phyloP scores from a whole-genome alignment of 306 rosid species.

The Dalbergia cultrata region DNA sequence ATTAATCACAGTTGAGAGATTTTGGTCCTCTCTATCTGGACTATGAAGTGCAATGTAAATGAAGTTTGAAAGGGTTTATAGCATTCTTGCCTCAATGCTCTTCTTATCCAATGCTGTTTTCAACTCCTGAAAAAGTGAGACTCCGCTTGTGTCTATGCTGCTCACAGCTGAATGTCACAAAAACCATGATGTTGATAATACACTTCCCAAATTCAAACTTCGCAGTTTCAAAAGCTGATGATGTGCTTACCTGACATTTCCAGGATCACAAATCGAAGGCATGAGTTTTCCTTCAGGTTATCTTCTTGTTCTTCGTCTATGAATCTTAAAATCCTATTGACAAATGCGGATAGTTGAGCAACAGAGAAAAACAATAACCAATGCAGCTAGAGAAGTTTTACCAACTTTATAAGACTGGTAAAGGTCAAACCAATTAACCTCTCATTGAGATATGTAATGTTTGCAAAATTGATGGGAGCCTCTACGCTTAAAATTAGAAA shows the following conservation, averaged over 20 bases:
- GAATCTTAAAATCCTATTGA: constrained; percentile 83
- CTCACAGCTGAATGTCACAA: constrained; percentile 75
- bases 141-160: constrained; percentile 89
- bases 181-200: not conserved
- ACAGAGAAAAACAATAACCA: not conserved
- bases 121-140: constrained; percentile 72
- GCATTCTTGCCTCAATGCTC: constrained; percentile 65
- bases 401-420: not conserved
- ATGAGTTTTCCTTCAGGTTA: constrained; percentile 33
- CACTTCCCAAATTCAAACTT: not conserved
- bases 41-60: not conserved
- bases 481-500: constrained; percentile 84
- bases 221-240: constrained; percentile 7
- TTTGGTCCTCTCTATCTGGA: not conserved
- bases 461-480: constrained; percentile 92
- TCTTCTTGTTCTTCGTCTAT: constrained; percentile 71
- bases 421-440: constrained; percentile 55
- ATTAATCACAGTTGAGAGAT: constrained; percentile 13
- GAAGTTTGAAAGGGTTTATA: not conserved
- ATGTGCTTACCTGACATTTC: constrained; percentile 80
- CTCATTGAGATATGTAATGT: constrained; percentile 80
- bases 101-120: constrained; percentile 62
- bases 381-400: not conserved
- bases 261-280: constrained; percentile 68
- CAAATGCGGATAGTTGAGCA: constrained; percentile 16